A percentile compares a stretch with the other conserved stretches of the same genome.
These are phyloP conservation scores for Vitis vinifera DNA, from an alignment of 164 flowering plant species.

Conservation along the genomic window DNA sequence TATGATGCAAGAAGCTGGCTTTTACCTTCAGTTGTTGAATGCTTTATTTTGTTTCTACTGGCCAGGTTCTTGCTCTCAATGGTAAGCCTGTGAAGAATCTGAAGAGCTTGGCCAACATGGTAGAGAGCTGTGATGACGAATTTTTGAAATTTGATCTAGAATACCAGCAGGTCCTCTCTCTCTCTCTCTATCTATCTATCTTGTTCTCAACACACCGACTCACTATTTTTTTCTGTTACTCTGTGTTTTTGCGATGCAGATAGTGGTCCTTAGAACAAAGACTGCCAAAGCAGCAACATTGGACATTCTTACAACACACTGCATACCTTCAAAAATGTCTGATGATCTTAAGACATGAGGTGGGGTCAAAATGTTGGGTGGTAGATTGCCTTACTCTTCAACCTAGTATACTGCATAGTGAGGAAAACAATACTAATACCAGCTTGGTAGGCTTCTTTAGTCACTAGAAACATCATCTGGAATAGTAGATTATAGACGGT, in stretches of 20 bases:
- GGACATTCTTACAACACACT: conserved; percentile 80
- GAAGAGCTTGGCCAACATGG: conserved; percentile 77
- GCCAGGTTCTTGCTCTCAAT: conserved; percentile 79
- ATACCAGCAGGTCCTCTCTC: conserved; percentile 65
- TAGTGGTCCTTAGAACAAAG: conserved; percentile 74
- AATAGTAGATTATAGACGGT: too few species aligned
- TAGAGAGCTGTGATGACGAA: conserved; percentile 74
- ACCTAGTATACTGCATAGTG: too few species aligned
- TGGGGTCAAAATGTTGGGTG: too few species aligned
- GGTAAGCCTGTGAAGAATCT: conserved; percentile 80
- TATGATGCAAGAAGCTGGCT: background rate
- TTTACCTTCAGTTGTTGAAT: background rate
- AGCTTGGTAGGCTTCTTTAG: background rate
- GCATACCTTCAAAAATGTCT: conserved; percentile 94
- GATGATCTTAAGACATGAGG: conserved; percentile 77
- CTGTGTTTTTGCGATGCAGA: conserved; percentile 36
- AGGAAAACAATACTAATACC: too few species aligned
- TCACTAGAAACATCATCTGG: background rate
- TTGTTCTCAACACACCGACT: background rate
- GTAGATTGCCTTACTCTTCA: too few species aligned
- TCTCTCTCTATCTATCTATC: conserved; percentile 6
- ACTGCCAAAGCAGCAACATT: conserved; percentile 83
- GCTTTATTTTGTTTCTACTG: background rate
- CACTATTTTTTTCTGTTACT: background rate
- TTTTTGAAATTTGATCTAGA: conserved; percentile 82